Conservation (phyloP, 805 yeast species). For the Debaryomyces tyrocola region DNA sequence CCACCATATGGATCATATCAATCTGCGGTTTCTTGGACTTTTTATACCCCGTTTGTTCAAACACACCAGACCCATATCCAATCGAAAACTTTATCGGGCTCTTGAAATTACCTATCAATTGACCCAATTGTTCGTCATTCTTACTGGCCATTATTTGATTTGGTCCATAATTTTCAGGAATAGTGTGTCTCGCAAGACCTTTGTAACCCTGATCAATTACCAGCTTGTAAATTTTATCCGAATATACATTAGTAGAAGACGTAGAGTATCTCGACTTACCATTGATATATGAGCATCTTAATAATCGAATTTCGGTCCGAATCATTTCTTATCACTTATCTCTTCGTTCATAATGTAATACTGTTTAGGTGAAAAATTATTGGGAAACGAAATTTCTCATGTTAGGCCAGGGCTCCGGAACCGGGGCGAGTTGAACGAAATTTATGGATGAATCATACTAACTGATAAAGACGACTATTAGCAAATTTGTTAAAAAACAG, state of each 20-base stretch:
- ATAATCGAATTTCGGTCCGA: background rate
- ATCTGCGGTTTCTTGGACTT: slow-evolving; percentile 51
- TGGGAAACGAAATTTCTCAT: slow-evolving; percentile 1
- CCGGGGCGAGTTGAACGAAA: background rate
- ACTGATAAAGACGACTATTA: slow-evolving; percentile 1
- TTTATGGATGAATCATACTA: slow-evolving; percentile 1
- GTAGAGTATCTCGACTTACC: background rate
- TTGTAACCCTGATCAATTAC: slow-evolving; percentile 23
- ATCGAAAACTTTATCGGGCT: slow-evolving; percentile 79
- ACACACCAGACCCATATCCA: slow-evolving; percentile 95
- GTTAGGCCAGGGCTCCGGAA: background rate
- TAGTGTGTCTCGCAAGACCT: slow-evolving; percentile 21
- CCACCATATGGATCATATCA: slow-evolving; percentile 82
- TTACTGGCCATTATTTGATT: slow-evolving; percentile 54
- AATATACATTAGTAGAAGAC: background rate
- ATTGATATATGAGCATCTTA: background rate
- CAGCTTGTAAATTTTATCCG: slow-evolving; percentile 25
- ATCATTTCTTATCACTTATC: background rate
- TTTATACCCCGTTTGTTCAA: slow-evolving; percentile 57
- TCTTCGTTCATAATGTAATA: background rate
- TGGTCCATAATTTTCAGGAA: slow-evolving; percentile 56
- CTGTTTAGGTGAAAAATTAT: background rate
- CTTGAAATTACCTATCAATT: slow-evolving; percentile 55
- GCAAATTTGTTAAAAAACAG: background rate
- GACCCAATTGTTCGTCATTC: slow-evolving; percentile 43